Conservation (phyloP, 257 asterid genomes). For the Lantana camara region DNA sequence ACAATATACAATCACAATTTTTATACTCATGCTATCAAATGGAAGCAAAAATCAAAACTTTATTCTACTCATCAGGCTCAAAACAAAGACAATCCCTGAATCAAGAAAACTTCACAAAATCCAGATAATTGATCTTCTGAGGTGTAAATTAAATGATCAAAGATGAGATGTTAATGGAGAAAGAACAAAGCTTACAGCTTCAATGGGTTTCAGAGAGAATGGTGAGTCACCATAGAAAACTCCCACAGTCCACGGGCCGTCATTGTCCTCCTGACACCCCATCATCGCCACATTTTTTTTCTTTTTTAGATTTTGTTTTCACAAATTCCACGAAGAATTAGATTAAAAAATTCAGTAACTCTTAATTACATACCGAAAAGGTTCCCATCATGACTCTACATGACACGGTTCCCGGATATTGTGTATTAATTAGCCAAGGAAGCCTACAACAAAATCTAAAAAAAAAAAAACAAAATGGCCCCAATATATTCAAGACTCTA, state of each 20-base stretch:
- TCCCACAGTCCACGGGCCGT: constrained; percentile 96
- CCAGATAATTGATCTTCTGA: not conserved
- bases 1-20: not conserved
- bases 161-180: not conserved
- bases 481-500: constrained; percentile 7
- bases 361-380: constrained; percentile 45
- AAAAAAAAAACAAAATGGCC: constrained; percentile 17
- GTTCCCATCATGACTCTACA: constrained; percentile 67
- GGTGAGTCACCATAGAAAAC: constrained; percentile 92
- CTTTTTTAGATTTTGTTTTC: not conserved
- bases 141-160: not conserved
- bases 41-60: too few relatives aligned
- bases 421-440: constrained; percentile 54
- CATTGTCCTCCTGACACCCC: constrained; percentile 80
- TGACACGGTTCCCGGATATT: constrained; percentile 65
- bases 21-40: not conserved
- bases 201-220: constrained; percentile 87
- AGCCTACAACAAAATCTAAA: constrained; percentile 43
- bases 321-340: not conserved
- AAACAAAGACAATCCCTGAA: not conserved
- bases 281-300: constrained; percentile 29
- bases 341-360: not conserved
- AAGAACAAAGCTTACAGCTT: constrained; percentile 54
- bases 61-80: too few relatives aligned
- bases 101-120: not conserved